Conservation (phyloP, 2,329 filamentous ascomycete genomes). For the Clarireedia monteithiana region DNA sequence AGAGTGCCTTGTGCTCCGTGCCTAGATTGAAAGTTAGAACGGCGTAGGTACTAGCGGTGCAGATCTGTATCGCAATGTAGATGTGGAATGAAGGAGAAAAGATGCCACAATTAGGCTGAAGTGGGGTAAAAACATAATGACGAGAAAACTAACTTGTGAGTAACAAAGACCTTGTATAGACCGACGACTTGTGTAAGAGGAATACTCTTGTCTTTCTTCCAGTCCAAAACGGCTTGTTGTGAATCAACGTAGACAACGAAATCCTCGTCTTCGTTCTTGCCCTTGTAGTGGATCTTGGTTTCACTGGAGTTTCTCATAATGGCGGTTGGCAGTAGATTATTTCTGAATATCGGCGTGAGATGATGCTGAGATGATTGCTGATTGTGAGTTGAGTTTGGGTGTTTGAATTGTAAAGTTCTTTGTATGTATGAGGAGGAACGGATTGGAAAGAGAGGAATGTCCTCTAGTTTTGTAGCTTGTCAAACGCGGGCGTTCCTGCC, state of each 20-base stretch:
- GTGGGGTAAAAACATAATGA: not conserved
- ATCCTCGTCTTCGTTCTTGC: conserved; percentile 59
- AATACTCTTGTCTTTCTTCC: conserved; percentile 71
- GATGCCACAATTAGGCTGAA: not conserved
- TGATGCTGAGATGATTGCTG: not conserved
- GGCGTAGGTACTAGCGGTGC: no score
- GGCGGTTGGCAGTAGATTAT: conserved; percentile 10
- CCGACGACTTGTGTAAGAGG: conserved; percentile 80
- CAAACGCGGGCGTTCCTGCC: conserved; percentile 16
- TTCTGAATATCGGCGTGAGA: conserved; percentile 1
- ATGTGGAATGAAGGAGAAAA: no score
- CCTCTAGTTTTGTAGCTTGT: conserved; percentile 27
- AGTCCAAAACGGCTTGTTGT: conserved; percentile 61
- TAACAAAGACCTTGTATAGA: conserved; percentile 82
- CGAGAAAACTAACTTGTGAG: conserved; percentile 64
- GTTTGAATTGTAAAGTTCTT: conserved; percentile 6
- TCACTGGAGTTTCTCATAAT: conserved; percentile 47
- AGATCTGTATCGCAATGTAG: no score
- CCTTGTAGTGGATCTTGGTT: conserved; percentile 64
- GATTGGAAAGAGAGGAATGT: conserved; percentile 10
- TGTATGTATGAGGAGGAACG: conserved; percentile 4
- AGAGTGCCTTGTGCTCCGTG: conserved; percentile 78
- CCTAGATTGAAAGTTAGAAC: conserved; percentile 36
- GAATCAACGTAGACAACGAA: conserved; percentile 61
- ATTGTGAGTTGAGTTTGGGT: conserved; percentile 6